Percentiles rank a stretch among this genome's conserved stretches.
Conservation (phyloP, 768 basidiomycete species). For the Pulveroboletus sp. region DNA sequence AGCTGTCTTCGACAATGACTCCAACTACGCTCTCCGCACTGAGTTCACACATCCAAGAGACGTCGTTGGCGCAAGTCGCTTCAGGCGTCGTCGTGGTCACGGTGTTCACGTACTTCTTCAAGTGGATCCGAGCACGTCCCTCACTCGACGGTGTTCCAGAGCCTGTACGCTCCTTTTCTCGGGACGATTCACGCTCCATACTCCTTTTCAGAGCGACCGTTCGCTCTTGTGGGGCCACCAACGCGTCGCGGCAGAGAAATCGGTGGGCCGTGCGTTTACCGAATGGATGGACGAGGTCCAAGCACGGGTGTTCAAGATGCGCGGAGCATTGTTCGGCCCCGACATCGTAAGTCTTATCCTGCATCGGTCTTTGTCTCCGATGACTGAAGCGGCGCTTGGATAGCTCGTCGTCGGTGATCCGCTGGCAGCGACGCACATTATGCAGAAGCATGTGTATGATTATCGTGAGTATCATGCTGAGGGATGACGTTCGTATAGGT, state of each 20-base stretch:
- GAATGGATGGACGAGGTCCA: conserved; percentile 5
- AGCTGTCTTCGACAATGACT: neutral
- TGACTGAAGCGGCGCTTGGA: neutral
- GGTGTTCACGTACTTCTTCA: neutral
- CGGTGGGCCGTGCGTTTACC: conserved; percentile 1
- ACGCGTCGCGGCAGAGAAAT: conserved; percentile 1
- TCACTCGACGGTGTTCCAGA: neutral
- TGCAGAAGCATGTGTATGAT: conserved; percentile 9
- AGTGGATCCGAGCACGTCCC: neutral
- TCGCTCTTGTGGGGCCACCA: conserved; percentile 8
- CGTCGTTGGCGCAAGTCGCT: neutral
- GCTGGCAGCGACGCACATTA: conserved; percentile 3
- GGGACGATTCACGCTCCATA: neutral
- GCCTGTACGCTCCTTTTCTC: neutral
- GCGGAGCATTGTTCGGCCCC: conserved; percentile 1
- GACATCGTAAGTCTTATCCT: conserved; percentile 10
- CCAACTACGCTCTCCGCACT: neutral
- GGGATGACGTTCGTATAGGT: neutral
- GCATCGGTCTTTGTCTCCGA: neutral
- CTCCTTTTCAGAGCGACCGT: neutral
- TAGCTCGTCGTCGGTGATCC: conserved; percentile 6
- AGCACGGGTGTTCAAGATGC: conserved; percentile 4
- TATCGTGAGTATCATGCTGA: conserved; percentile 1
- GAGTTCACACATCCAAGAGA: neutral
- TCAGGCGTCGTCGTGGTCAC: neutral